These are phyloP conservation scores for Murraya koenigii DNA, from an alignment of 345 rosid genomes.

Conservation along the genomic window DNA sequence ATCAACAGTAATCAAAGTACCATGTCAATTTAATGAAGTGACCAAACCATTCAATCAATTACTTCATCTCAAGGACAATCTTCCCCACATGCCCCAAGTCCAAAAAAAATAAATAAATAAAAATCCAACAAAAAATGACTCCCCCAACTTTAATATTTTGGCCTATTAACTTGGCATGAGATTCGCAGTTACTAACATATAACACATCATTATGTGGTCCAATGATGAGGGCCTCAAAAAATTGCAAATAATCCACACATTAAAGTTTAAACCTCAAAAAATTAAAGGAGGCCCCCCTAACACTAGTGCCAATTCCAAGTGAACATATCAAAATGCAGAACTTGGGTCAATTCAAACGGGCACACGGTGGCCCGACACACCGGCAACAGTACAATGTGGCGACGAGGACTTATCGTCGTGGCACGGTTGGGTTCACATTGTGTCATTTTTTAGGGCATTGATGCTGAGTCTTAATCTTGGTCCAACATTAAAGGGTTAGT, in stretches of 20 bases:
- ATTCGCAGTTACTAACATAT: slow-evolving; percentile 1
- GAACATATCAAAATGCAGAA: background rate
- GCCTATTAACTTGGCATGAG: slow-evolving; percentile 8
- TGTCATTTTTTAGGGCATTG: background rate
- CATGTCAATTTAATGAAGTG: background rate
- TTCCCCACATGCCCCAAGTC: slow-evolving; percentile 1
- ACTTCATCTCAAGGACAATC: background rate
- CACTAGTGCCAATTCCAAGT: slow-evolving; percentile 9
- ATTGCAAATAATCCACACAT: slow-evolving; percentile 21
- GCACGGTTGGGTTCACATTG: background rate
- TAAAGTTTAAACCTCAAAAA: background rate
- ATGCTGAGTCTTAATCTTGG: background rate
- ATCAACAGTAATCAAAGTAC: background rate
- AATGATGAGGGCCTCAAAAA: background rate
- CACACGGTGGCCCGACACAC: slow-evolving; percentile 25
- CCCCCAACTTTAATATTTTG: slow-evolving; percentile 5
- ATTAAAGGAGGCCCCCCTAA: slow-evolving; percentile 12
- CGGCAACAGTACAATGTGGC: slow-evolving; percentile 12
- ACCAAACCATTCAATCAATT: slow-evolving; percentile 6
- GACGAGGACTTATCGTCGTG: slow-evolving; percentile 6
- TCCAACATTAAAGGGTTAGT: background rate
- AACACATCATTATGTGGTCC: slow-evolving; percentile 18
- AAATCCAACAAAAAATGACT: slow-evolving; percentile 4
- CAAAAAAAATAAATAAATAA: background rate
- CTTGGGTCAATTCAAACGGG: background rate